phyloP scores from a whole-genome alignment of 2,329 filamentous ascomycete genomes.

The Aspergillus cejpii region DNA sequence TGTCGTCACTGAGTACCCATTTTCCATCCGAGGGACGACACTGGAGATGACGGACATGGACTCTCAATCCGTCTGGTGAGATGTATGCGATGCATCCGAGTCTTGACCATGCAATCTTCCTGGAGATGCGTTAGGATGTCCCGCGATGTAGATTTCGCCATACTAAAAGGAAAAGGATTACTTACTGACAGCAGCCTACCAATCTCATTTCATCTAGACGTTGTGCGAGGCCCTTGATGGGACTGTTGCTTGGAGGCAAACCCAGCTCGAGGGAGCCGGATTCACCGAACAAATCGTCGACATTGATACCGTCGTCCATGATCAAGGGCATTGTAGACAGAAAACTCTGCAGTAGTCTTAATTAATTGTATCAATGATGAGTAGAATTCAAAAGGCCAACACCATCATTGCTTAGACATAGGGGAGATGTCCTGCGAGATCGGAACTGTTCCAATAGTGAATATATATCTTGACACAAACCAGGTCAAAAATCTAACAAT shows the following conservation, averaged over 20 bases:
- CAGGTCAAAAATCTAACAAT: neutral
- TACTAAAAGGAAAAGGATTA: conserved; percentile 14
- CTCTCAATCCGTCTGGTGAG: conserved; percentile 59
- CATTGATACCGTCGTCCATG: conserved; percentile 54
- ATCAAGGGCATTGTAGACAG: conserved; percentile 45
- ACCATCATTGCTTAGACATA: neutral
- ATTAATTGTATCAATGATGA: conserved; percentile 1
- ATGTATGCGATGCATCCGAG: conserved; percentile 80
- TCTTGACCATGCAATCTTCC: conserved; percentile 80
- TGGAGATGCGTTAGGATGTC: conserved; percentile 36
- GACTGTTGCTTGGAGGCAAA: conserved; percentile 49
- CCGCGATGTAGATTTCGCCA: no score
- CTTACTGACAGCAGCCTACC: conserved; percentile 76
- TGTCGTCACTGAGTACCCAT: conserved; percentile 73
- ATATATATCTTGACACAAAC: neutral
- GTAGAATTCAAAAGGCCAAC: neutral
- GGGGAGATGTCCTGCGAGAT: neutral
- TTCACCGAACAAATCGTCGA: conserved; percentile 72
- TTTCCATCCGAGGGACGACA: conserved; percentile 61
- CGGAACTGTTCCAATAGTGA: neutral
- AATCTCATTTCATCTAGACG: conserved; percentile 69
- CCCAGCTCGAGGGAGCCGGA: conserved; percentile 51
- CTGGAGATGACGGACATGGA: conserved; percentile 67
- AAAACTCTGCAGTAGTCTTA: neutral
- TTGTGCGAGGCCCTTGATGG: conserved; percentile 61